These are phyloP conservation scores for Microbotryum saponariae DNA, from an alignment of 1,284 basidiomycete species.

Conservation along the genomic window DNA sequence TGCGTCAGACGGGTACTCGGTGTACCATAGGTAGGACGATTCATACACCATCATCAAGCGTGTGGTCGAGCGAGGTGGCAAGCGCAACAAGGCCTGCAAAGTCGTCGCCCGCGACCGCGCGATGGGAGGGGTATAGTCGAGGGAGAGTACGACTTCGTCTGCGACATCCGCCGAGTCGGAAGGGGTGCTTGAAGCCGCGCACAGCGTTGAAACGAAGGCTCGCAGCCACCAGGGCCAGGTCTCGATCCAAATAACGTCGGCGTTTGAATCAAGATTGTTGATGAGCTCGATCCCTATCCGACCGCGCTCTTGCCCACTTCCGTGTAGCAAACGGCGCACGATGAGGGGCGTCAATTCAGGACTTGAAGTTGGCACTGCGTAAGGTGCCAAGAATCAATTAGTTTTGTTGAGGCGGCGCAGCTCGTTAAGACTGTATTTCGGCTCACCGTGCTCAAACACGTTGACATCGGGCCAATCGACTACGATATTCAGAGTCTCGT, in stretches of 20 bases:
- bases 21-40: constrained; percentile 84
- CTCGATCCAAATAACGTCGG: constrained; percentile 70
- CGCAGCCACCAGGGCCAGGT: constrained; percentile 89
- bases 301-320: constrained; percentile 68
- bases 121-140: constrained; percentile 61
- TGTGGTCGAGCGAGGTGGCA: constrained; percentile 61
- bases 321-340: constrained; percentile 59
- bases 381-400: no score
- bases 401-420: neutral
- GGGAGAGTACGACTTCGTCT: constrained; percentile 29
- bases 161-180: no score
- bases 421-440: neutral
- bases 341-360: constrained; percentile 29
- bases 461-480: constrained; percentile 45
- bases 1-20: constrained; percentile 91
- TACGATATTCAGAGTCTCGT: constrained; percentile 27
- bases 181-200: no score
- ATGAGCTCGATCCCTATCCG: constrained; percentile 60
- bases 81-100: constrained; percentile 60
- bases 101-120: constrained; percentile 63
- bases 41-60: constrained; percentile 64
- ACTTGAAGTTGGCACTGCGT: no score
- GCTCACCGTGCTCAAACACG: constrained; percentile 43
- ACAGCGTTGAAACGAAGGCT: constrained; percentile 75
- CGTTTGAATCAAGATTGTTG: constrained; percentile 53